A percentile compares a stretch with the other conserved stretches of the same genome.
Evolutionary conservation across 768 basidiomycete genomes (phyloP).

Genomic region (Mycena metata): DNA sequence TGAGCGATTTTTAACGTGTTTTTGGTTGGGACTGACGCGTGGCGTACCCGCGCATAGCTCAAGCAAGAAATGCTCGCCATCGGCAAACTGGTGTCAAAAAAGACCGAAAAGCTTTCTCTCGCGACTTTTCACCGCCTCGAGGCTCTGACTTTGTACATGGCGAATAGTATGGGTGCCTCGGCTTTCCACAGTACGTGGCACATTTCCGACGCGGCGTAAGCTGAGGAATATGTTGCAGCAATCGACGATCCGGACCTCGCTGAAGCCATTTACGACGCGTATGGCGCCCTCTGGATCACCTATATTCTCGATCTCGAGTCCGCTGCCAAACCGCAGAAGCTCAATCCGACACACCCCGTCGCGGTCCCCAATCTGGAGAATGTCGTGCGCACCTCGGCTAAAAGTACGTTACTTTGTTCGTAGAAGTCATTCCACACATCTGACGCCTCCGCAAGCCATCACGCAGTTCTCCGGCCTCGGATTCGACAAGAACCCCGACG

Average conservation of each 20-base stretch:
- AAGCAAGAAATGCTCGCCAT: constrained; percentile 33
- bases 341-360: too few relatives aligned
- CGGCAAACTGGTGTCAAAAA: constrained; percentile 23
- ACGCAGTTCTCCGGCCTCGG: too few relatives aligned
- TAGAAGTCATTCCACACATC: too few relatives aligned
- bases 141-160: constrained; percentile 25
- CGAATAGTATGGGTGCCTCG: constrained; percentile 19
- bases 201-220: not conserved
- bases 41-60: constrained; percentile 12
- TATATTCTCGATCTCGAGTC: too few relatives aligned
- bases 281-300: too few relatives aligned
- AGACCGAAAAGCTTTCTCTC: constrained; percentile 19
- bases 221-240: constrained; percentile 4
- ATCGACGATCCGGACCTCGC: constrained; percentile 9
- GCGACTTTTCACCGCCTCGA: constrained; percentile 30
- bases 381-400: too few relatives aligned
- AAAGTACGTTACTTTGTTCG: too few relatives aligned
- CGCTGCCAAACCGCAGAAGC: too few relatives aligned
- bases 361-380: too few relatives aligned
- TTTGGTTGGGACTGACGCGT: not conserved
- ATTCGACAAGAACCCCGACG: not conserved
- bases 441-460: too few relatives aligned
- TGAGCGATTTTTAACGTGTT: not conserved
- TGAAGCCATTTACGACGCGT: too few relatives aligned
- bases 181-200: constrained; percentile 27